These are phyloP conservation scores for Plectosphaerella sp. DNA, from an alignment of 2,329 filamentous ascomycete genomes.

Conservation along the genomic window DNA sequence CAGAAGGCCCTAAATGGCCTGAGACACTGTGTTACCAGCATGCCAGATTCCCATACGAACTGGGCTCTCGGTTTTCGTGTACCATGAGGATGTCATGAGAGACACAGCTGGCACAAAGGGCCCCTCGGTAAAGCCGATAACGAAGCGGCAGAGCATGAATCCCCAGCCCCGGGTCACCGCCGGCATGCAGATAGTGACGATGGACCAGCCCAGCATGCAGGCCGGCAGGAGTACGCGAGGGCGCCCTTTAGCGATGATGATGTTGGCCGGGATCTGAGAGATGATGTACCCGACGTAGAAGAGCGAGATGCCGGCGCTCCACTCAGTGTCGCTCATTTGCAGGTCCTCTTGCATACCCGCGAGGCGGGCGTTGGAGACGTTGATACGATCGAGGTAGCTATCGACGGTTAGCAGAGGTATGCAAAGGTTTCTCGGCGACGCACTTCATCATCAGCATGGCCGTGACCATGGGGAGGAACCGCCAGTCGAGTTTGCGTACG, in stretches of 20 bases:
- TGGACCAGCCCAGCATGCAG: conserved; percentile 37
- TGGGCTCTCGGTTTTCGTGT: conserved; percentile 38
- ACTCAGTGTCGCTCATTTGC: conserved; percentile 26
- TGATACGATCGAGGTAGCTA: conserved; percentile 47
- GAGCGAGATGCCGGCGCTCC: conserved; percentile 33
- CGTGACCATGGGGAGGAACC: conserved; percentile 19
- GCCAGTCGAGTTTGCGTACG: conserved; percentile 20
- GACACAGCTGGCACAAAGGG: conserved; percentile 42
- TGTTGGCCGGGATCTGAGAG: conserved; percentile 40
- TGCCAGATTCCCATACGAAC: conserved; percentile 41
- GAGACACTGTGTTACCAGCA: conserved; percentile 38
- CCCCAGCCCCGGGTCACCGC: conserved; percentile 23
- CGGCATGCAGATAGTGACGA: conserved; percentile 39
- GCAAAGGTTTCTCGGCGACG: background rate
- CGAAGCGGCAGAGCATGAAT: conserved; percentile 25
- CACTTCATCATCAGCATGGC: conserved; percentile 26
- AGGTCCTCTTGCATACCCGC: conserved; percentile 31
- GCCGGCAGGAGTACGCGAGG: conserved; percentile 28
- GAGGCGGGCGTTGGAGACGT: conserved; percentile 39
- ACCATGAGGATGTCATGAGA: conserved; percentile 42
- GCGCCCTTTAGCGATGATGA: conserved; percentile 35
- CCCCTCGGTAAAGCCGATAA: conserved; percentile 24
- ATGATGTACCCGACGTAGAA: conserved; percentile 43
- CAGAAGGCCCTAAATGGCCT: conserved; percentile 37
- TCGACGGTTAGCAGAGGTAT: conserved; percentile 2